Evolutionary conservation across 2,329 filamentous ascomycete species (phyloP).

Genomic region (Ceratocystis cubensis): DNA sequence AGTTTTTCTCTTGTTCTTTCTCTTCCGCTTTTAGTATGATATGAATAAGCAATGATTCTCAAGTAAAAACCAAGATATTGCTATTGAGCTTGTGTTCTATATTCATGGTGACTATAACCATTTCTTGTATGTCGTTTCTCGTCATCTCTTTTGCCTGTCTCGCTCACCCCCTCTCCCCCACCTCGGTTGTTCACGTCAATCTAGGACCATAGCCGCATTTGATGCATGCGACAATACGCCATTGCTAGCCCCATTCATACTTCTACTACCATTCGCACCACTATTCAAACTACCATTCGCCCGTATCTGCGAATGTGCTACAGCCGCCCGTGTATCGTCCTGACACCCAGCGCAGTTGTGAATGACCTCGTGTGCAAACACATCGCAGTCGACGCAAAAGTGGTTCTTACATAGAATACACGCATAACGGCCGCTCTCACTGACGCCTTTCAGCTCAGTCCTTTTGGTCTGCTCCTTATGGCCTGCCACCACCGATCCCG

Average conservation of each 20-base stretch:
- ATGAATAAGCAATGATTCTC: not conserved
- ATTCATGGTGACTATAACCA: not conserved
- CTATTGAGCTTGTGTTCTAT: not conserved
- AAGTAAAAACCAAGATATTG: slow-evolving; percentile 1
- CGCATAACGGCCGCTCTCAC: slow-evolving; percentile 77
- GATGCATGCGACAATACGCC: slow-evolving; percentile 22
- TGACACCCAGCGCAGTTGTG: slow-evolving; percentile 94
- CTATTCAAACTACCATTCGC: slow-evolving; percentile 4
- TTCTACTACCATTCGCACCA: slow-evolving; percentile 26
- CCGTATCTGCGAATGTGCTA: slow-evolving; percentile 17
- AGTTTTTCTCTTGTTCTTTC: not conserved
- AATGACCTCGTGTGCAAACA: slow-evolving; percentile 84
- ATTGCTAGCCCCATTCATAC: slow-evolving; percentile 1
- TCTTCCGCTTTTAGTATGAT: not conserved
- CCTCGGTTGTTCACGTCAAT: slow-evolving; percentile 23
- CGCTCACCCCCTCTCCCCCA: not conserved
- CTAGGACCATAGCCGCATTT: slow-evolving; percentile 37
- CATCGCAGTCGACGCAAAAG: slow-evolving; percentile 96
- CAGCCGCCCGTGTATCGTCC: slow-evolving; percentile 33
- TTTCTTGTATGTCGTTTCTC: not conserved
- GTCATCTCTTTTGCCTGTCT: not conserved
- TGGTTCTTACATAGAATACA: slow-evolving; percentile 79
- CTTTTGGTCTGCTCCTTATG: slow-evolving; percentile 11
- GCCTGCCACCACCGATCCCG: not conserved
- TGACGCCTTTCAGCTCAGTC: slow-evolving; percentile 48